Evolutionary conservation across 1,284 basidiomycete genomes (phyloP).

Genomic region (Cutaneotrichosporon cutaneum): DNA sequence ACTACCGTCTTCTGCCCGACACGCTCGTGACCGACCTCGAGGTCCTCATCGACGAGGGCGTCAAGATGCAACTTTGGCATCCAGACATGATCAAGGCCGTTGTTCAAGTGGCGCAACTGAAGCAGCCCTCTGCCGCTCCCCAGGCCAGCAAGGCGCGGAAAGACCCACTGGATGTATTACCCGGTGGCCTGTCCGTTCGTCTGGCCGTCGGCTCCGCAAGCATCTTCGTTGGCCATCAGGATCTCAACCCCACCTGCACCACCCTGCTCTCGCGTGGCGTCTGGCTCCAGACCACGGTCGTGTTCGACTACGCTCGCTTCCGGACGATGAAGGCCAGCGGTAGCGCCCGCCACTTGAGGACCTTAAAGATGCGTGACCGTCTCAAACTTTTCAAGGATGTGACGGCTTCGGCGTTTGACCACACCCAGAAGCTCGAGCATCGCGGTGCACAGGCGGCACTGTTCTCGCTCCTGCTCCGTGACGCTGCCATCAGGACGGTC

Average conservation of each 20-base stretch:
- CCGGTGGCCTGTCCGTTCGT: constrained; percentile 62
- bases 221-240: constrained; percentile 68
- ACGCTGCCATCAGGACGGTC: constrained; percentile 42
- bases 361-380: constrained; percentile 53
- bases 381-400: constrained; percentile 62
- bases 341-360: constrained; percentile 56
- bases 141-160: constrained; percentile 12
- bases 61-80: constrained; percentile 72
- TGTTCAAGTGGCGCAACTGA: constrained; percentile 50
- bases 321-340: constrained; percentile 33
- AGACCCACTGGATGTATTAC: constrained; percentile 55
- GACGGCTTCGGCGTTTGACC: constrained; percentile 60
- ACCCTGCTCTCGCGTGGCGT: constrained; percentile 69
- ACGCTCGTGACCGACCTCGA: constrained; percentile 61
- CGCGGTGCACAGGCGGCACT: constrained; percentile 47
- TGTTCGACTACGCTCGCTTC: constrained; percentile 64
- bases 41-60: constrained; percentile 60
- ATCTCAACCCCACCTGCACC: constrained; percentile 69
- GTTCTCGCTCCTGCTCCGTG: constrained; percentile 34
- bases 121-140: constrained; percentile 9
- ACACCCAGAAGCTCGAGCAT: constrained; percentile 54
- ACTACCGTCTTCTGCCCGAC: constrained; percentile 25
- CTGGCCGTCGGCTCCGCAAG: constrained; percentile 65
- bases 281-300: constrained; percentile 62
- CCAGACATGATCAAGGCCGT: constrained; percentile 63